Evolutionary conservation across 208 protist species (phyloP).

Genomic region (Giardia duodenalis): DNA sequence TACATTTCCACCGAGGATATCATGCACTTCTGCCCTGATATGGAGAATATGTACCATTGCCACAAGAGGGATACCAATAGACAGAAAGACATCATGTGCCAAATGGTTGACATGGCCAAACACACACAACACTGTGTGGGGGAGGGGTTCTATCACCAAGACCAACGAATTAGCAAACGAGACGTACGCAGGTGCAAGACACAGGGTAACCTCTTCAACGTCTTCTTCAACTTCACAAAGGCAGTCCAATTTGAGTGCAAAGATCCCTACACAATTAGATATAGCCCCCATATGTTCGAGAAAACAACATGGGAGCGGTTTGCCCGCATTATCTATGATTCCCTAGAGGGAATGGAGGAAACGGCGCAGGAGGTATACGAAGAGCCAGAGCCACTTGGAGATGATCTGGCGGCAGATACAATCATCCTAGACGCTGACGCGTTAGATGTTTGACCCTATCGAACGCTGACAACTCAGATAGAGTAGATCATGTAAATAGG

Average conservation of each 20-base stretch:
- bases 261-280: constrained; percentile 26
- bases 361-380: not conserved
- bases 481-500: no score
- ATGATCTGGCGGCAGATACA: not conserved
- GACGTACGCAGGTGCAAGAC: not conserved
- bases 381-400: not conserved
- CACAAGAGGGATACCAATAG: constrained; percentile 11
- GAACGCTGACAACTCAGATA: no score
- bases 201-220: constrained; percentile 23
- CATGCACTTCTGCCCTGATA: constrained; percentile 36
- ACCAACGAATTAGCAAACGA: not conserved
- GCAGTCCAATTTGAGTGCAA: constrained; percentile 31
- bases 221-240: constrained; percentile 29
- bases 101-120: constrained; percentile 31
- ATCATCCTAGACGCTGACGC: not conserved
- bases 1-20: constrained; percentile 30
- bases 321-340: constrained; percentile 1
- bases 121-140: not conserved
- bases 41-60: not conserved
- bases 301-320: constrained; percentile 15
- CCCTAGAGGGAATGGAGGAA: not conserved
- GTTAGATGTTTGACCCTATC: not conserved
- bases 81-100: constrained; percentile 29
- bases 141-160: not conserved
- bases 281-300: not conserved